Evolutionary conservation across 2,329 filamentous ascomycete species (phyloP).

Genomic region (Cercospora canescens): DNA sequence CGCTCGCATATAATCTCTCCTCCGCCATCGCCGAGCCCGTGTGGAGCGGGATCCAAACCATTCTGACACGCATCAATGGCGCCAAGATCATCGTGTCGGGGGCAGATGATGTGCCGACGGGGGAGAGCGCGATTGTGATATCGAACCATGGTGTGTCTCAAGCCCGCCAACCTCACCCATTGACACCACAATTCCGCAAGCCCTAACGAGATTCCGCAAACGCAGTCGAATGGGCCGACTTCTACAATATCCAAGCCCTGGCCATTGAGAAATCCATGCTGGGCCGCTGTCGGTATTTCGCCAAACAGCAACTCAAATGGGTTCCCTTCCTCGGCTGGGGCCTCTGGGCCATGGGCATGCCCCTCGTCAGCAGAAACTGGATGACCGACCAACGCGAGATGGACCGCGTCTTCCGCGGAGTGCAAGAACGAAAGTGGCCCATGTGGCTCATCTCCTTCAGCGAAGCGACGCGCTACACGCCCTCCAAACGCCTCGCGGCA

Average conservation of each 20-base stretch:
- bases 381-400: slow-evolving; percentile 58
- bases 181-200: neutral
- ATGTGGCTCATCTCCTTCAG: slow-evolving; percentile 66
- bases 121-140: slow-evolving; percentile 62
- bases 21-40: slow-evolving; percentile 56
- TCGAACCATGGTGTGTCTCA: slow-evolving; percentile 50
- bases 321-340: slow-evolving; percentile 65
- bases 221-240: slow-evolving; percentile 61
- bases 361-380: slow-evolving; percentile 62
- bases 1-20: slow-evolving; percentile 55
- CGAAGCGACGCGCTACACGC: slow-evolving; percentile 62
- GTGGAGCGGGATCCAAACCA: slow-evolving; percentile 59
- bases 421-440: slow-evolving; percentile 55
- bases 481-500: slow-evolving; percentile 53
- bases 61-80: slow-evolving; percentile 57
- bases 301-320: slow-evolving; percentile 59
- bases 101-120: slow-evolving; percentile 47
- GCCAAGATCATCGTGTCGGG: slow-evolving; percentile 57
- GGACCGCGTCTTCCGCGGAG: slow-evolving; percentile 57
- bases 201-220: neutral
- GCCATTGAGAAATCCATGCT: slow-evolving; percentile 59
- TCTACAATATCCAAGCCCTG: slow-evolving; percentile 64
- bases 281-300: slow-evolving; percentile 62
- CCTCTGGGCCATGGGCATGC: slow-evolving; percentile 66
- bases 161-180: too few relatives aligned